Evolutionary conservation across 2,329 filamentous ascomycete genomes (phyloP).

Genomic region (Alternaria gansuensis): DNA sequence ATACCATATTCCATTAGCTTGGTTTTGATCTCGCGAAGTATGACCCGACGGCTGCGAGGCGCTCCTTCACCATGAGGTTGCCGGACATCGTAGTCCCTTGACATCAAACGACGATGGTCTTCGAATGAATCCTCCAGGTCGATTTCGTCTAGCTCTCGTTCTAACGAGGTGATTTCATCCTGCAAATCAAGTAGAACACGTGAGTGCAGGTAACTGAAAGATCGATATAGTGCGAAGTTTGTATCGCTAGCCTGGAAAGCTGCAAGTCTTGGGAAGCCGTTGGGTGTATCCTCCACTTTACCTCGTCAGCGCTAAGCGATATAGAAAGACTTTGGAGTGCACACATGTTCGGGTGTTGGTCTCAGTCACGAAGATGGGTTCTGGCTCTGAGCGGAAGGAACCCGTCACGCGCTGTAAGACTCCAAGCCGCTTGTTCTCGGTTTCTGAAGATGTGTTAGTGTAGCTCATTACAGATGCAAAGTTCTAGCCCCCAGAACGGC

Average conservation of each 20-base stretch:
- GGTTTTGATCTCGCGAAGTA: conserved; percentile 44
- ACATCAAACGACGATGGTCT: conserved; percentile 36
- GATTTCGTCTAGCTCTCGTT: conserved; percentile 50
- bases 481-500: background rate
- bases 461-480: background rate
- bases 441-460: conserved; percentile 31
- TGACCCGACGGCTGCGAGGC: conserved; percentile 35
- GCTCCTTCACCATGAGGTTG: conserved; percentile 26
- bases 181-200: conserved; percentile 53
- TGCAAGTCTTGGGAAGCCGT: conserved; percentile 53
- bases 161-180: conserved; percentile 50
- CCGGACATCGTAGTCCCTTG: conserved; percentile 40
- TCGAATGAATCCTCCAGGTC: conserved; percentile 44
- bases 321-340: conserved; percentile 6
- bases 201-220: conserved; percentile 53
- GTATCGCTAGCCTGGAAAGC: conserved; percentile 53
- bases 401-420: conserved; percentile 42
- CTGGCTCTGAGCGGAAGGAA: conserved; percentile 43
- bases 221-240: conserved; percentile 54
- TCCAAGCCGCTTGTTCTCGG: conserved; percentile 36
- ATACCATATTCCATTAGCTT: conserved; percentile 51
- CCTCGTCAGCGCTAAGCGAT: conserved; percentile 13
- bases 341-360: conserved; percentile 47
- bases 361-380: conserved; percentile 43
- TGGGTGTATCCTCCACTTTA: conserved; percentile 51